These are phyloP conservation scores for Backusella westeae DNA, from an alignment of 192 early-diverging fungal genomes.

Conservation along the genomic window DNA sequence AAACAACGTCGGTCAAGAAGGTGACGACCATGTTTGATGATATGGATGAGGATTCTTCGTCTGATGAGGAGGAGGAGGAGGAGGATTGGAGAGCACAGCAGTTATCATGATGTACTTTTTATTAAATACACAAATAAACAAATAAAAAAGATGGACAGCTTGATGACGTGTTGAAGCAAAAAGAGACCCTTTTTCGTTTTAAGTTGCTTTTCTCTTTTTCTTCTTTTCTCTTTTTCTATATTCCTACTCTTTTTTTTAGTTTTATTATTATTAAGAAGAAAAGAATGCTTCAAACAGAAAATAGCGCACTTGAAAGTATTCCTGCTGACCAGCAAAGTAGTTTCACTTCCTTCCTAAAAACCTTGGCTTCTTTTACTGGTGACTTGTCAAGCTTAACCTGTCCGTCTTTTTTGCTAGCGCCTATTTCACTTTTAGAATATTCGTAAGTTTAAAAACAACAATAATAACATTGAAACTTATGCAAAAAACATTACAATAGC, in stretches of 20 bases:
- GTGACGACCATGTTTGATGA: conserved; percentile 26
- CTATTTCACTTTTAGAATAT: conserved; percentile 79
- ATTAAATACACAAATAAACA: neutral
- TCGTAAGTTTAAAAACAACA: conserved; percentile 40
- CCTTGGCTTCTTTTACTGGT: conserved; percentile 74
- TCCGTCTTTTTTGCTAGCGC: conserved; percentile 75
- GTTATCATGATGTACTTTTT: conserved; percentile 9
- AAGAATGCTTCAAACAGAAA: neutral
- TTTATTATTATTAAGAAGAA: neutral
- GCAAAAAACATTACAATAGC: conserved; percentile 11
- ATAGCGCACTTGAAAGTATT: conserved; percentile 42
- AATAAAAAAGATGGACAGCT: neutral
- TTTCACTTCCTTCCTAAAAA: conserved; percentile 65
- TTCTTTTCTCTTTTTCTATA: neutral
- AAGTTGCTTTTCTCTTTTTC: neutral
- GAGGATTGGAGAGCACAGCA: conserved; percentile 38
- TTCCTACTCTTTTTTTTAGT: neutral
- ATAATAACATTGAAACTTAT: neutral
- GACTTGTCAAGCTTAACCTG: conserved; percentile 79
- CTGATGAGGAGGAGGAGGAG: conserved; percentile 17
- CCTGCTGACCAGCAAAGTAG: conserved; percentile 61
- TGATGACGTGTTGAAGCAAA: neutral
- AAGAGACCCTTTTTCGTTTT: neutral
- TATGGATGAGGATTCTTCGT: conserved; percentile 18
- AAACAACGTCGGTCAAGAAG: conserved; percentile 14